phyloP scores from a whole-genome alignment of 78 protist species.

The Dictyostelium firmibasis region DNA sequence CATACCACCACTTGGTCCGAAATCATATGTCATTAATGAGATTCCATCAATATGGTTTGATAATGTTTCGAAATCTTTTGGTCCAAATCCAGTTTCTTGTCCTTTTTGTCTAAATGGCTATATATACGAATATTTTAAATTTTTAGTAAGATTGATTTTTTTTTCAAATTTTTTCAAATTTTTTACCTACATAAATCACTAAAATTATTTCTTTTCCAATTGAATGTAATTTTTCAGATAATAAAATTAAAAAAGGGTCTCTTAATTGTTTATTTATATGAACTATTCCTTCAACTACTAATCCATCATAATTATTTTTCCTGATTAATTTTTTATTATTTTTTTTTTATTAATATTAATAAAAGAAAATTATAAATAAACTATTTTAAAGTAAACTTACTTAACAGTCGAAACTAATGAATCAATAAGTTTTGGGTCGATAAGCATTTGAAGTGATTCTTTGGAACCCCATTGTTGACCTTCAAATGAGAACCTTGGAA shows the following conservation, averaged over 20 bases:
- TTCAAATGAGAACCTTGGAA: conserved; percentile 41
- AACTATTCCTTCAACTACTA: conserved; percentile 45
- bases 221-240: neutral
- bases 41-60: conserved; percentile 22
- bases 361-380: neutral
- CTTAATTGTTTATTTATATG: neutral
- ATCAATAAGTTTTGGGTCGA: neutral
- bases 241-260: neutral
- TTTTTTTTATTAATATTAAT: too few species aligned
- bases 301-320: conserved; percentile 39
- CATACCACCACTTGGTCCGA: neutral
- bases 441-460: neutral
- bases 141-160: too few species aligned
- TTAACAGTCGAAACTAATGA: neutral
- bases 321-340: neutral
- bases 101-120: conserved; percentile 34
- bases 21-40: conserved; percentile 72
- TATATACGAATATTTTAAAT: neutral
- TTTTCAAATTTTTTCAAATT: neutral
- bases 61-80: conserved; percentile 5
- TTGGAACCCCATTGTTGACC: neutral
- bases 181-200: conserved; percentile 9
- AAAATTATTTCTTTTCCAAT: conserved; percentile 23
- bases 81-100: neutral
- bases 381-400: neutral